These are phyloP conservation scores for Aspergillus steynii DNA, from an alignment of 495 filamentous ascomycete genomes.

Conservation along the genomic window DNA sequence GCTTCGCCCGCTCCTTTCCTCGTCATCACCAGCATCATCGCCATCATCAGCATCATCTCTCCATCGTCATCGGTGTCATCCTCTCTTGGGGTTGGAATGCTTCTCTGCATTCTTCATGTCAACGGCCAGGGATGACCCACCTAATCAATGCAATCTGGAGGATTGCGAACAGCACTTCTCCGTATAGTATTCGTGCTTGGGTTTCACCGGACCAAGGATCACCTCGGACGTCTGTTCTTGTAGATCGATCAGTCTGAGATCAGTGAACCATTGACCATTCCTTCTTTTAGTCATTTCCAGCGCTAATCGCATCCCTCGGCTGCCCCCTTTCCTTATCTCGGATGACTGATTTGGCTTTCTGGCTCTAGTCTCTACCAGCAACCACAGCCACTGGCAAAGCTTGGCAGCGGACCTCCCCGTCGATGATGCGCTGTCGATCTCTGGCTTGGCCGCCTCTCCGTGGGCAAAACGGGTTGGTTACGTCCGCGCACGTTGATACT, in stretches of 20 bases:
- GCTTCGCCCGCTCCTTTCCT: not conserved
- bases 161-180: no score
- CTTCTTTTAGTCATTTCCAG: not conserved
- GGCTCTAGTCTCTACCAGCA: conserved; percentile 7
- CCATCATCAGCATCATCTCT: not conserved
- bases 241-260: not conserved
- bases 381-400: conserved; percentile 34
- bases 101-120: not conserved
- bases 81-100: not conserved
- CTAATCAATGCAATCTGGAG: no score
- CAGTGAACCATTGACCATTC: not conserved
- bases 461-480: conserved; percentile 8
- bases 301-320: not conserved
- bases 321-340: conserved; percentile 1
- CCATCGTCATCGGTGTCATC: not conserved
- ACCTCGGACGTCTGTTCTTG: no score
- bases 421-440: conserved; percentile 38
- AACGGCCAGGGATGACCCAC: no score
- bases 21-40: not conserved
- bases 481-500: conserved; percentile 22
- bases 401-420: conserved; percentile 39
- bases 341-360: not conserved
- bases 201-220: no score
- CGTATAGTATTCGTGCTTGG: no score
- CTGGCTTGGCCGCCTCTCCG: conserved; percentile 28